Evolutionary conservation across 208 protist species (phyloP).

Genomic region (Balamuthia mandrillaris): DNA sequence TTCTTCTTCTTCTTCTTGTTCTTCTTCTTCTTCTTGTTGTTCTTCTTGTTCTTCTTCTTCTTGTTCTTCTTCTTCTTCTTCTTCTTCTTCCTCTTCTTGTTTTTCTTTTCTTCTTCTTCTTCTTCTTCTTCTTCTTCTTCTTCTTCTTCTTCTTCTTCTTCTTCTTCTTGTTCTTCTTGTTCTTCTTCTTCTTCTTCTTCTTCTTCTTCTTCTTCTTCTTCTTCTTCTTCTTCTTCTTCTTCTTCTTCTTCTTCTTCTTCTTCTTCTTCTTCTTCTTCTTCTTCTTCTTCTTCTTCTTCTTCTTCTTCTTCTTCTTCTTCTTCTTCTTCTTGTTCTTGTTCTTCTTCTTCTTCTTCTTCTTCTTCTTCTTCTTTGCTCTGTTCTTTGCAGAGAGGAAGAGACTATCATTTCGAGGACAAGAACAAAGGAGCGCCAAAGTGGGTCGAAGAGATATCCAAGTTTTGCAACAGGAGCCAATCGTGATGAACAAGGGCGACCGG

Average conservation of each 20-base stretch:
- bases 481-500: too few relatives aligned
- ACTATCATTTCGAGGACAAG: conserved; percentile 20
- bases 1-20: not conserved
- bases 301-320: not conserved
- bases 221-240: not conserved
- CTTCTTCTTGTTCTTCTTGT: not conserved
- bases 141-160: not conserved
- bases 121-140: not conserved
- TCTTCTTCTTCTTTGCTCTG: too few relatives aligned
- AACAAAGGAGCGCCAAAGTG: not conserved
- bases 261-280: not conserved
- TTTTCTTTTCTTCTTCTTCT: too few relatives aligned
- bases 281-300: not conserved
- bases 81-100: too few relatives aligned
- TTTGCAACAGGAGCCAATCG: too few relatives aligned
- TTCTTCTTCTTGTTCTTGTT: too few relatives aligned
- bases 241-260: not conserved
- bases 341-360: not conserved
- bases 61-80: not conserved
- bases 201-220: not conserved
- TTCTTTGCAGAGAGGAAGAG: not conserved
- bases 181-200: not conserved
- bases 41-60: not conserved
- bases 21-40: not conserved
- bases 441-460: not conserved